Evolutionary conservation across 495 filamentous ascomycete genomes (phyloP), one percentile per base, ranked within the genome.

Genomic region (Filosporella fistucella): DNA sequence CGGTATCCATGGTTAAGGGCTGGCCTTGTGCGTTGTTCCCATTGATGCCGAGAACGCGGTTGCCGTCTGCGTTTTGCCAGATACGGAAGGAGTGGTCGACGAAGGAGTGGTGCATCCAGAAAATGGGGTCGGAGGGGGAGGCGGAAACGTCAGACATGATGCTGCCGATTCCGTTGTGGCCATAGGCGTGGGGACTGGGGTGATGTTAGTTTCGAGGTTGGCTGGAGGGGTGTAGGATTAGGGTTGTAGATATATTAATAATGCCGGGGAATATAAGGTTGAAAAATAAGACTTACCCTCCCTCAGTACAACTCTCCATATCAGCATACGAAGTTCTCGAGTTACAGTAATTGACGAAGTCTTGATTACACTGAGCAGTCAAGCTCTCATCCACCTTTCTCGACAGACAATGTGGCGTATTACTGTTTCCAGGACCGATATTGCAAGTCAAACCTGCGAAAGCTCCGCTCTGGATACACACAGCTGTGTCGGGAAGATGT

Each of bases 41-140:
- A 21, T 44, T 44, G 41, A 44, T 44, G 41, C 24, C 22, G 7
- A 14, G 17, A 3, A n/a, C n/a, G 25, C 41, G 41, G 11, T 23
- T 14, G 5, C 16, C 23, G 26, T 29, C 41, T 3, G 8, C 14
- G 26, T 44, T 44, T 16, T 44, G 25, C 41, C 41, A 44, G 25
- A 44, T 44, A 26, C 41, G 41, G 26, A 44, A 44, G 41, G 16
- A 18, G 14, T 44, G 41, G 41, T 44, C 41, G 16, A 44, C 26
- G 26, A 44, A 44, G 26, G 24, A 17, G 41, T 44, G 41, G 26
- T 44, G 41, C 41, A 44, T 44, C 41, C 41, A 44, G 41, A 44
- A 44, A 26, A 44, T 30, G 14, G 41, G 41, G 41, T 44, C 41
- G 8, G 12, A 16, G 41, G 41, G 41, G 12, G 12, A 16, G 23